Conservation (phyloP, 306 rosid species). For the Dalbergia oliveri region DNA sequence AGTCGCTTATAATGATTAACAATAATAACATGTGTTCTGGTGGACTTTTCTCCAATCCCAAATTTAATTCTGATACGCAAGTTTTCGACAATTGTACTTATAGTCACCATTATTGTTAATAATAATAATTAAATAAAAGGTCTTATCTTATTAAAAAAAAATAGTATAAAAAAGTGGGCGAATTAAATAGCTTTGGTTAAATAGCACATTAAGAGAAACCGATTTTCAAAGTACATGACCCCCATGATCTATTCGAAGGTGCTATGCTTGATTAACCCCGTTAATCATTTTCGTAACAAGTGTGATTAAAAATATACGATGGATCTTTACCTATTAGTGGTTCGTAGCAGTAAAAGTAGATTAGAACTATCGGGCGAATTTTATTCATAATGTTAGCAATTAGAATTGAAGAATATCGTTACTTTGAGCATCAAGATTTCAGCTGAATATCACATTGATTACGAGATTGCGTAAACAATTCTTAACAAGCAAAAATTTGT, state of each 20-base stretch:
- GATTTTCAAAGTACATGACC: not conserved
- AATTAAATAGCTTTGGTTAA: not conserved
- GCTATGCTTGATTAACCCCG: not conserved
- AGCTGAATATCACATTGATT: too few species aligned
- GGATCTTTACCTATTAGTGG: too few species aligned
- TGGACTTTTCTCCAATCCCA: not conserved
- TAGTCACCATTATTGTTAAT: not conserved
- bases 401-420: too few species aligned
- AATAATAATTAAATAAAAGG: not conserved
- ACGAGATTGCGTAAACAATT: too few species aligned
- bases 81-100: not conserved
- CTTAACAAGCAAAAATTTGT: too few species aligned
- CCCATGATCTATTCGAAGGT: not conserved
- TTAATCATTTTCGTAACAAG: too few species aligned
- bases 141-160: too few species aligned
- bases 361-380: too few species aligned
- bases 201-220: not conserved
- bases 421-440: too few species aligned
- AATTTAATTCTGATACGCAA: not conserved
- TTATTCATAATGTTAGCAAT: too few species aligned
- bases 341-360: too few species aligned
- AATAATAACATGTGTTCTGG: not conserved
- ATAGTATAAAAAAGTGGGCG: not conserved
- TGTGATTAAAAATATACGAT: too few species aligned
- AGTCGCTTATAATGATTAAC: not conserved